A percentile compares a stretch with the other conserved stretches of the same genome.
Conservation (phyloP, 1,139 yeast species). For the Pichia terricola region DNA sequence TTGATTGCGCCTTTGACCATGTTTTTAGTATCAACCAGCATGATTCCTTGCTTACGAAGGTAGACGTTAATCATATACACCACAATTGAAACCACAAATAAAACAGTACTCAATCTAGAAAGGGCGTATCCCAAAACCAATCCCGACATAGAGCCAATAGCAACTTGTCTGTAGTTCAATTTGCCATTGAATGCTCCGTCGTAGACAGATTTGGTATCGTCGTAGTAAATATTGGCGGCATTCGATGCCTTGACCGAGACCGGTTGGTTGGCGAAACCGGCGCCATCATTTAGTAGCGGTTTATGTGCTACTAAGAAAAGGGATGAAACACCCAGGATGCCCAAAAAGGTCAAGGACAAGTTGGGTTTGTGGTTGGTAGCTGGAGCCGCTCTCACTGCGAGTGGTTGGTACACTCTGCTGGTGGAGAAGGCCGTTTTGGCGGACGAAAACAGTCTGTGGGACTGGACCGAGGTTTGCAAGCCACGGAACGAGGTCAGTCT, state of each 20-base stretch:
- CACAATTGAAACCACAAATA: slow-evolving; percentile 44
- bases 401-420: too few relatives aligned
- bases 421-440: not conserved
- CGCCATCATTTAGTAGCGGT: slow-evolving; percentile 14
- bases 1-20: slow-evolving; percentile 37
- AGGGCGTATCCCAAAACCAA: slow-evolving; percentile 50
- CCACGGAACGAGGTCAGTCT: slow-evolving; percentile 1
- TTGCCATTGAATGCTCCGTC: slow-evolving; percentile 31
- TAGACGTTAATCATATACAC: slow-evolving; percentile 38
- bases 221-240: slow-evolving; percentile 10
- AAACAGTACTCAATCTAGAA: slow-evolving; percentile 55
- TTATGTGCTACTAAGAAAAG: slow-evolving; percentile 9
- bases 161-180: slow-evolving; percentile 54
- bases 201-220: slow-evolving; percentile 14
- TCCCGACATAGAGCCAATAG: slow-evolving; percentile 63
- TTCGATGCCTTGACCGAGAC: slow-evolving; percentile 7
- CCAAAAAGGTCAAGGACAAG: slow-evolving; percentile 10
- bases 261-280: slow-evolving; percentile 10
- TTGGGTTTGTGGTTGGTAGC: slow-evolving; percentile 6
- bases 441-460: slow-evolving; percentile 7
- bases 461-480: slow-evolving; percentile 6
- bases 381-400: too few relatives aligned
- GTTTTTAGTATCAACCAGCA: slow-evolving; percentile 39
- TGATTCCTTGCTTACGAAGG: slow-evolving; percentile 48
- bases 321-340: slow-evolving; percentile 12